Percentiles rank a stretch among this genome's conserved stretches.
Evolutionary conservation across 257 asterid genomes (phyloP).

Genomic region (Scutellaria galericulata): DNA sequence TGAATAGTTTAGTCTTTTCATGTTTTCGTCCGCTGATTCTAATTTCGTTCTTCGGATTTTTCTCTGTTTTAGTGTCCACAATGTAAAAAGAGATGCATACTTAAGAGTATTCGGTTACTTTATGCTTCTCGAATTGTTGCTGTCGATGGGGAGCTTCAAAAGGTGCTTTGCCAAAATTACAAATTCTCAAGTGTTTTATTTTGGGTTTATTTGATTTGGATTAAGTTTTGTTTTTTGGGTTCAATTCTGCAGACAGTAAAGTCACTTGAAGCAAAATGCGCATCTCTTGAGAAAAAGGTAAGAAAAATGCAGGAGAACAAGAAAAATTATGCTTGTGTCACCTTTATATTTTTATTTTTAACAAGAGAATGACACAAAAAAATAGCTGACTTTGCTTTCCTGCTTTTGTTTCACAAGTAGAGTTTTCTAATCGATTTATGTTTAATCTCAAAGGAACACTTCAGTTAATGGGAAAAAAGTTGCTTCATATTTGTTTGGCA

Average conservation of each 20-base stretch:
- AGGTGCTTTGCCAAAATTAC: constrained; percentile 49
- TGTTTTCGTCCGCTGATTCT: constrained; percentile 14
- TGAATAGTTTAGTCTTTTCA: constrained; percentile 3
- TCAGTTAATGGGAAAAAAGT: neutral
- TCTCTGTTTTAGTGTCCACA: constrained; percentile 78
- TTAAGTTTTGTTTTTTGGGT: constrained; percentile 14
- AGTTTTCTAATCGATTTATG: neutral
- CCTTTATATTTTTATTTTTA: neutral
- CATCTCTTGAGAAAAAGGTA: constrained; percentile 74
- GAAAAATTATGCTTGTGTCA: neutral
- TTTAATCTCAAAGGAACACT: neutral
- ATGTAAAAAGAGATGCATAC: constrained; percentile 68
- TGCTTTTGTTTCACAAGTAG: constrained; percentile 14
- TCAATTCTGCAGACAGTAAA: constrained; percentile 58
- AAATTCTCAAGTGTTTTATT: neutral
- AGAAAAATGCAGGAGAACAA: constrained; percentile 29
- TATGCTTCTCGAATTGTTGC: constrained; percentile 73
- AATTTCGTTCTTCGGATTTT: constrained; percentile 18
- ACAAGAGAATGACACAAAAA: neutral
- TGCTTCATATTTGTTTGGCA: neutral
- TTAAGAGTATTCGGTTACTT: constrained; percentile 74
- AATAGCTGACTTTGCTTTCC: neutral
- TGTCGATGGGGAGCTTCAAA: constrained; percentile 68
- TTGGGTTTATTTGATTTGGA: constrained; percentile 29
- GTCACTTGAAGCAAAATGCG: constrained; percentile 68